Conservation (phyloP, 192 early-diverging fungal species). For the Backusella luteola region DNA sequence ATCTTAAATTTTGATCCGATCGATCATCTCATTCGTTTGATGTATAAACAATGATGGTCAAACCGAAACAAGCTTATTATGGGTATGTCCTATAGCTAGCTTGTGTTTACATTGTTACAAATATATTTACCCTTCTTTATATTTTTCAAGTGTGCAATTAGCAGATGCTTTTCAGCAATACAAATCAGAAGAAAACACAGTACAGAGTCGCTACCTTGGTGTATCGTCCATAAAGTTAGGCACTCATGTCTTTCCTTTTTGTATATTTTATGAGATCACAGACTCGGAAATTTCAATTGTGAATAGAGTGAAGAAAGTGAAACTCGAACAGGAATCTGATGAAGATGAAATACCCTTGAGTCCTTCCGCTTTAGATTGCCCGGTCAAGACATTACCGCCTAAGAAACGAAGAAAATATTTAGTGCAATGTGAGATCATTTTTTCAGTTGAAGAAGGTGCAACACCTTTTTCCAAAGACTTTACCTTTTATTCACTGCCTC, state of each 20-base stretch:
- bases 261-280: constrained; percentile 22
- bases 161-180: constrained; percentile 1
- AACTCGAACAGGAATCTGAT: constrained; percentile 12
- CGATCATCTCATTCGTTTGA: neutral
- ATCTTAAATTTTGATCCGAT: constrained; percentile 2
- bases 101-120: neutral
- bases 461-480: neutral
- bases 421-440: constrained; percentile 10
- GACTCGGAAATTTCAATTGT: constrained; percentile 17
- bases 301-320: constrained; percentile 9
- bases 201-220: constrained; percentile 12
- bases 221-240: constrained; percentile 4
- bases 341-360: neutral
- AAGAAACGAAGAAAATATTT: constrained; percentile 16
- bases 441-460: constrained; percentile 3
- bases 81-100: neutral
- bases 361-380: neutral
- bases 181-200: neutral
- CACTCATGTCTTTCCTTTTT: neutral
- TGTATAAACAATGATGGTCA: constrained; percentile 1
- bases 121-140: neutral
- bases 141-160: constrained; percentile 2
- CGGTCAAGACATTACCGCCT: neutral
- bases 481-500: constrained; percentile 4
- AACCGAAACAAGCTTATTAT: constrained; percentile 6